Conservation (phyloP, 1,139 yeast species). For the Pneumocystis jirovecii region DNA sequence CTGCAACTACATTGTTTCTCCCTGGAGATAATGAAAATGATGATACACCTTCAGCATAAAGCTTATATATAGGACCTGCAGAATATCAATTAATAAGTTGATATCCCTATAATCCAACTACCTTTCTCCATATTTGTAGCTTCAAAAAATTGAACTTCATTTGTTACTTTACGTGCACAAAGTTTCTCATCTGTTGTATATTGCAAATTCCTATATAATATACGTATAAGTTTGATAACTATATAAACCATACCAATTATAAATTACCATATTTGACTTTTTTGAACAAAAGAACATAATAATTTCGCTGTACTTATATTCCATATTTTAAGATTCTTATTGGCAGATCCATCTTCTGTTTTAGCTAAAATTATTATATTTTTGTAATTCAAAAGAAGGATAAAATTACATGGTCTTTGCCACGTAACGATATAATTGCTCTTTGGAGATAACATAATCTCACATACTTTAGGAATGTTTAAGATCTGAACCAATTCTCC, state of each 20-base stretch:
- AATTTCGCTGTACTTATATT: slow-evolving; percentile 35
- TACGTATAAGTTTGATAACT: background rate
- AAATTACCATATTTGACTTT: slow-evolving; percentile 41
- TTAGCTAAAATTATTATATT: slow-evolving; percentile 18
- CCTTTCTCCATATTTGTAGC: slow-evolving; percentile 42
- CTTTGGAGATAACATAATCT: slow-evolving; percentile 70
- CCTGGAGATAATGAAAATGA: slow-evolving; percentile 72
- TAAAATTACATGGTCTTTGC: slow-evolving; percentile 51
- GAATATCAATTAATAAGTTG: background rate
- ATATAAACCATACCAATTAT: slow-evolving; percentile 22
- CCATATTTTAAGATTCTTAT: slow-evolving; percentile 65
- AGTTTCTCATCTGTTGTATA: slow-evolving; percentile 64
- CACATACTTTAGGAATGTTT: slow-evolving; percentile 51
- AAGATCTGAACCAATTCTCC: slow-evolving; percentile 34
- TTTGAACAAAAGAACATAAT: slow-evolving; percentile 56
- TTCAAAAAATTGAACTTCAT: slow-evolving; percentile 62
- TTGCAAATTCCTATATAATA: slow-evolving; percentile 64
- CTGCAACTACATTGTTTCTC: slow-evolving; percentile 77
- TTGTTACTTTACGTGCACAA: slow-evolving; percentile 48
- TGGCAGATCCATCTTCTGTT: slow-evolving; percentile 25
- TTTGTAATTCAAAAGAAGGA: slow-evolving; percentile 16
- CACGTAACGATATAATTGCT: slow-evolving; percentile 80
- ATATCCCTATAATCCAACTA: slow-evolving; percentile 16
- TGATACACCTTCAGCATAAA: slow-evolving; percentile 46
- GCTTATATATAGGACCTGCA: slow-evolving; percentile 26